phyloP scores from a whole-genome alignment of 2,329 filamentous ascomycete genomes.

The Fusarium cicatricum region DNA sequence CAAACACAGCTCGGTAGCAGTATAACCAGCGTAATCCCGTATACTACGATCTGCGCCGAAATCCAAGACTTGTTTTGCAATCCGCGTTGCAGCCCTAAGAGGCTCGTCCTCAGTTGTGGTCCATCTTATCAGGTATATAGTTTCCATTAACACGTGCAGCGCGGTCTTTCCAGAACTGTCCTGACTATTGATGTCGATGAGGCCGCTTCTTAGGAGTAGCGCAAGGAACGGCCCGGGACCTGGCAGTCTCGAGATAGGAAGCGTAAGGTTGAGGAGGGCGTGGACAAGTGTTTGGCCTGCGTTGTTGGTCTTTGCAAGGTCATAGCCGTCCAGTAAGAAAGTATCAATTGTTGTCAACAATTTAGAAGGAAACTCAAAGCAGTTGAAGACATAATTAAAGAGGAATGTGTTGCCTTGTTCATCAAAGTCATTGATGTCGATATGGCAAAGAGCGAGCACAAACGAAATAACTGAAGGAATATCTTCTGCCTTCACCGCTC shows the following conservation, averaged over 20 bases:
- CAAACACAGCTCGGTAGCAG: neutral
- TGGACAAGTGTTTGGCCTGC: neutral
- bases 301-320: neutral
- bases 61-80: neutral
- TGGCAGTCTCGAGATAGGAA: fast-evolving
- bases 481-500: too few species aligned
- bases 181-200: neutral
- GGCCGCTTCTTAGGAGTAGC: neutral
- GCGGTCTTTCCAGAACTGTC: neutral
- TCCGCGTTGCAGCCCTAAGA: neutral
- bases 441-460: neutral
- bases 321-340: neutral
- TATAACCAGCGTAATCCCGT: neutral
- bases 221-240: neutral
- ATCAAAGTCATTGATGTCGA: neutral
- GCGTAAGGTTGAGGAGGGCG: fast-evolving
- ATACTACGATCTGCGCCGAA: neutral
- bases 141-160: neutral
- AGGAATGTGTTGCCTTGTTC: neutral
- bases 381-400: neutral
- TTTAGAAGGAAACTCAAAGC: too few species aligned
- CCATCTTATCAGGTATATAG: too few species aligned
- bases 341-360: neutral
- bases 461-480: too few species aligned
- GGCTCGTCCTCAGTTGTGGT: neutral